phyloP scores from a whole-genome alignment of 305 asterid genomes.

The Withania somnifera region DNA sequence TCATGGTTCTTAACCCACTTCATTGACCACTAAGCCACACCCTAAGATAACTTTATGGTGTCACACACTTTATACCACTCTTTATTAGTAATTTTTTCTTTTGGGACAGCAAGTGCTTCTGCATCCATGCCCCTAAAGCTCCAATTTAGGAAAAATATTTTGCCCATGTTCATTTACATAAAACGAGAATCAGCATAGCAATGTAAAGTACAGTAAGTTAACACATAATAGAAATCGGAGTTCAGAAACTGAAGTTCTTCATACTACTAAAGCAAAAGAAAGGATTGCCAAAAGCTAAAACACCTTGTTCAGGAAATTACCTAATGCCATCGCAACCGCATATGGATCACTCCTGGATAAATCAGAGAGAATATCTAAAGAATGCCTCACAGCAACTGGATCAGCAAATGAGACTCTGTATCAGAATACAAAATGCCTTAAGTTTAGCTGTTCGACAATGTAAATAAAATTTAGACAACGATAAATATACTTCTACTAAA shows the following conservation, averaged over 20 bases:
- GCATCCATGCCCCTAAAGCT: not conserved
- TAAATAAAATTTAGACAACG: not conserved
- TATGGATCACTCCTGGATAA: conserved; percentile 81
- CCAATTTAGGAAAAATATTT: not conserved
- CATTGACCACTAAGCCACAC: too few species aligned
- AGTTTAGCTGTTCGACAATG: not conserved
- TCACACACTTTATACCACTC: not conserved
- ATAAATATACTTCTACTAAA: not conserved
- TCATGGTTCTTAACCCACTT: too few species aligned
- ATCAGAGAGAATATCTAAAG: conserved; percentile 85
- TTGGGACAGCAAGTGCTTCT: not conserved
- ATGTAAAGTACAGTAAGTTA: not conserved
- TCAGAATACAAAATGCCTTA: conserved; percentile 12
- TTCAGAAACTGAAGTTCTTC: conserved; percentile 1
- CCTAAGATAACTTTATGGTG: not conserved
- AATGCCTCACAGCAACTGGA: conserved; percentile 94
- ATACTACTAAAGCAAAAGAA: not conserved
- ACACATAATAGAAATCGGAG: not conserved
- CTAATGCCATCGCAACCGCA: conserved; percentile 90
- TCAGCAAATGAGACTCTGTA: conserved; percentile 91
- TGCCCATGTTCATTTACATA: not conserved
- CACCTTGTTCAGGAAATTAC: conserved; percentile 32
- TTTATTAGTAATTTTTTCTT: not conserved
- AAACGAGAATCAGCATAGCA: not conserved
- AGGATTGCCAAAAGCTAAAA: conserved; percentile 7